Evolutionary conservation across 331 rosid species (phyloP), one percentile per base, ranked within the genome.

Genomic region (Pyracantha coccinea): DNA sequence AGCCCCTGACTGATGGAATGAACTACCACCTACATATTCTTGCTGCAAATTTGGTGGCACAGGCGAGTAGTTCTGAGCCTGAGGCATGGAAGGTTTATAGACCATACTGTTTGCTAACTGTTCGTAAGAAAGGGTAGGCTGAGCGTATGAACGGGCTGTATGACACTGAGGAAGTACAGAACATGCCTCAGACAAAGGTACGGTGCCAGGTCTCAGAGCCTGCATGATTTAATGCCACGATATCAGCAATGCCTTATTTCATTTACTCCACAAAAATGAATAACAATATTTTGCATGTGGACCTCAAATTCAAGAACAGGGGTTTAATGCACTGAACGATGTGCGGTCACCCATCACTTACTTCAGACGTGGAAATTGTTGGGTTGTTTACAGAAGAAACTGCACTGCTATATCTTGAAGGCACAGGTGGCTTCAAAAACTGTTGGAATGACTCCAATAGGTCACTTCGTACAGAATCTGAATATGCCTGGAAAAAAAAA

Each of bases 131-230:
- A 24, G 21, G 24, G 66, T 69, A 65, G 90, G 82, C 25, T 83
- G 86, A 35, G 82, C 20, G 59, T 77, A 74, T 55, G 66, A 66
- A 54, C 19, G 67, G 75, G 78, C 31, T 10, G 79, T 17, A 20
- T 72, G 80, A 47, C 64, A 80, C 68, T 75, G 92, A 53, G 80
- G 76, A 45, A 58, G 73, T 45, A 80, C 69, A 65, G 91, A 82
- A 47, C 77, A 78, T 69, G 67, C 71, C 44, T 73, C 82, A 61
- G 80, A 80, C 27, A 67, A 47, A 8, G 89, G 73, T 74, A 79
- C 61, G 74, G 78, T 4, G 28, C 79, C 78, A 16, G 89, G 80
- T 65, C 73, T 79, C 81, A 53, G 67, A 57, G 67, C 87, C 91
- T 90, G 86, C 74, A 79, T 23, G 23, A 69, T 84, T 67, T 53